Conservation (phyloP, 1,139 yeast genomes). For the Candida tetrigidarum region DNA sequence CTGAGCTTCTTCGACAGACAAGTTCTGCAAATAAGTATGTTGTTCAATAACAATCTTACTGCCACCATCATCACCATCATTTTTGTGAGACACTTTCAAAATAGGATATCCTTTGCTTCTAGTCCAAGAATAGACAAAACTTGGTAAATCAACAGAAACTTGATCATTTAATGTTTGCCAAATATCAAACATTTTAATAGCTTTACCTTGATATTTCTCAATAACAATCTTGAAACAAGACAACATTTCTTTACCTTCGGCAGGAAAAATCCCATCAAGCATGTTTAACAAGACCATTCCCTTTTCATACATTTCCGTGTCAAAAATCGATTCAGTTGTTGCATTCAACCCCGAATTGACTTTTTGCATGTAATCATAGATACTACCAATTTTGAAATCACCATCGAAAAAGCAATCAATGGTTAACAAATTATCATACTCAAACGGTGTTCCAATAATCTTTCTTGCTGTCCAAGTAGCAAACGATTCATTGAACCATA, state of each 20-base stretch:
- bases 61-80: too few relatives aligned
- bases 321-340: conserved; percentile 45
- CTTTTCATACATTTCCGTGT: conserved; percentile 61
- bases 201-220: conserved; percentile 31
- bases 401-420: conserved; percentile 40
- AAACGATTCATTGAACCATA: conserved; percentile 78
- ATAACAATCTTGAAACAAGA: conserved; percentile 48
- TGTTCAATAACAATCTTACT: conserved; percentile 49
- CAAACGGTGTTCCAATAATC: background rate
- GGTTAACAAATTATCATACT: conserved; percentile 40
- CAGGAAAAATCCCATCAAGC: conserved; percentile 43
- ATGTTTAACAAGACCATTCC: conserved; percentile 65
- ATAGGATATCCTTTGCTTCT: conserved; percentile 63
- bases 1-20: conserved; percentile 25
- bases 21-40: conserved; percentile 48
- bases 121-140: conserved; percentile 62
- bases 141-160: conserved; percentile 34
- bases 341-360: conserved; percentile 40
- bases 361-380: conserved; percentile 29
- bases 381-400: conserved; percentile 27
- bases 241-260: conserved; percentile 25
- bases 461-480: conserved; percentile 61
- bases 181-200: conserved; percentile 58
- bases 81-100: conserved; percentile 38
- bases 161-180: conserved; percentile 49